A percentile compares a stretch with the other conserved stretches of the same genome.
Evolutionary conservation across 345 rosid genomes (phyloP).

Genomic region (Aegle marmelos): DNA sequence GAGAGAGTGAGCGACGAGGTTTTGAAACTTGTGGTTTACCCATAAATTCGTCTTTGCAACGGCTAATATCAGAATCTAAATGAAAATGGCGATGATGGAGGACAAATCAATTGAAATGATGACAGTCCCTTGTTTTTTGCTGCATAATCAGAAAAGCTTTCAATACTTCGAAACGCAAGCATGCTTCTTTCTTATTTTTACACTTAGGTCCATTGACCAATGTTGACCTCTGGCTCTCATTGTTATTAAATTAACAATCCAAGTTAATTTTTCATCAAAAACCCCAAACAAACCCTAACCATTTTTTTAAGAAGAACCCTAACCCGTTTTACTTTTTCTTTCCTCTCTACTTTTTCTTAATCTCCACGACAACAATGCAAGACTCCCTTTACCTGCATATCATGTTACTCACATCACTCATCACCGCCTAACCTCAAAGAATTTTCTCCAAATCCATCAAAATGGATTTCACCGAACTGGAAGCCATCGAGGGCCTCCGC

Average conservation of each 20-base stretch:
- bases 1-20: not conserved
- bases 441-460: not conserved
- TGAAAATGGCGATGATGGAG: no score
- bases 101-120: no score
- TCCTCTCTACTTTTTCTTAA: not conserved
- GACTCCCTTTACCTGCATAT: not conserved
- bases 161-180: no score
- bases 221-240: no score
- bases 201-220: no score
- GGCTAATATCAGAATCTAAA: not conserved
- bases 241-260: not conserved
- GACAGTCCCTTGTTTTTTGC: no score
- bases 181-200: no score
- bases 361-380: not conserved
- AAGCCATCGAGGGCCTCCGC: slow-evolving; percentile 86
- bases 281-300: not conserved
- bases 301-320: no score
- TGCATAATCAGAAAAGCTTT: no score
- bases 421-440: not conserved
- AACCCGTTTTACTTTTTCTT: no score
- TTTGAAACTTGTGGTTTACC: not conserved
- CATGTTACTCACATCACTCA: not conserved
- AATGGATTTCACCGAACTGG: slow-evolving; percentile 90
- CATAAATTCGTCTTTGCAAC: not conserved
- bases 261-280: not conserved